Conservation (phyloP, 768 basidiomycete genomes). For the Tricholoma bakamatsutake region DNA sequence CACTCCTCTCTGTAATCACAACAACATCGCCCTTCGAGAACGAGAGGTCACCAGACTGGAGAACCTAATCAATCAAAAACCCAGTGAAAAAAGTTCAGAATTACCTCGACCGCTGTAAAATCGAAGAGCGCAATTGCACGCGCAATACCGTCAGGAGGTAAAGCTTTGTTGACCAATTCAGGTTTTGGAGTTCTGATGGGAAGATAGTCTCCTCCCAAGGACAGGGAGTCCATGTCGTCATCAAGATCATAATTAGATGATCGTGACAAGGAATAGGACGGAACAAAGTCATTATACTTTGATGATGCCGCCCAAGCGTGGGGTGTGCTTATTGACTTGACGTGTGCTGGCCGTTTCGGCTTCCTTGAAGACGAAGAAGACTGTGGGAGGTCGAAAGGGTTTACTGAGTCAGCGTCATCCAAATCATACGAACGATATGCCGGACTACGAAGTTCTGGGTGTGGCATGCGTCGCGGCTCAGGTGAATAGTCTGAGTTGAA, state of each 20-base stretch:
- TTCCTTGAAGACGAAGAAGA: neutral
- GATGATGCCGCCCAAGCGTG: neutral
- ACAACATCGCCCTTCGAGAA: constrained; percentile 77
- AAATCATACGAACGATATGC: constrained; percentile 11
- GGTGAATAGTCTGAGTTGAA: constrained; percentile 41
- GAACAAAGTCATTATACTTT: neutral
- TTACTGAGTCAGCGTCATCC: constrained; percentile 5
- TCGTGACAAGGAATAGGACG: neutral
- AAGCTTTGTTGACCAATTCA: constrained; percentile 42
- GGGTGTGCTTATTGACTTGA: neutral
- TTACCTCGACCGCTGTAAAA: constrained; percentile 68
- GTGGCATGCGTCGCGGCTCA: constrained; percentile 19
- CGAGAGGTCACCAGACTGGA: constrained; percentile 65
- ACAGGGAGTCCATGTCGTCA: neutral
- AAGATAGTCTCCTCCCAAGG: constrained; percentile 12
- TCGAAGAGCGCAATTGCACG: constrained; percentile 72
- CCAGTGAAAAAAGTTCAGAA: neutral
- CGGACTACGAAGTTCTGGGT: constrained; percentile 21
- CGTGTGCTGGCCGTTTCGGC: neutral
- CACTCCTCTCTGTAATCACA: constrained; percentile 58
- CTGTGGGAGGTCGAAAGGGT: neutral
- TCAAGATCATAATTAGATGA: neutral
- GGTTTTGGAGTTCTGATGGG: constrained; percentile 39
- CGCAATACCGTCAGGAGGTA: constrained; percentile 54
- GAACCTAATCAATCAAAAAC: constrained; percentile 7